A percentile compares a stretch with the other conserved stretches of the same genome.
Conservation (phyloP, 2,329 filamentous ascomycete species). For the Colletotrichum sp. region DNA sequence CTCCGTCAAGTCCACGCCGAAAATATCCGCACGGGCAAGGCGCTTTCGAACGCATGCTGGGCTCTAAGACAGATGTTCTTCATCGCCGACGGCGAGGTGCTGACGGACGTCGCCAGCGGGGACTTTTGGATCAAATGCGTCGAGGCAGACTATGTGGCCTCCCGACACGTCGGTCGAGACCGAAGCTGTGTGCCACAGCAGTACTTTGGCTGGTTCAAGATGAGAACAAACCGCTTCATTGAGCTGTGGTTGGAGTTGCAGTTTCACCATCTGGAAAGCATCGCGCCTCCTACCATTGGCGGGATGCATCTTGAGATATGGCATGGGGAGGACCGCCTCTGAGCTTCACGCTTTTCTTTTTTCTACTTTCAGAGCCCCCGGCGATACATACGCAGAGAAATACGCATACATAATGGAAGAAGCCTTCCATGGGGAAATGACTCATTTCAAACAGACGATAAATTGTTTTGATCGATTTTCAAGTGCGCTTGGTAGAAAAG, state of each 20-base stretch:
- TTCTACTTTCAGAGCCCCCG: rapidly evolving
- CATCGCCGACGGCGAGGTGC: background rate
- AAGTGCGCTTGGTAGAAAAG: too few species aligned
- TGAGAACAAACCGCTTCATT: background rate
- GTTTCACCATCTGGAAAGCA: background rate
- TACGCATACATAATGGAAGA: too few species aligned
- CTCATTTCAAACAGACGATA: rapidly evolving
- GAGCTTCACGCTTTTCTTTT: background rate
- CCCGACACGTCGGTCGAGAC: background rate
- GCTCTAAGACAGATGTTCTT: background rate
- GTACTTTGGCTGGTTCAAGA: background rate
- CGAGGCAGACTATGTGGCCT: background rate
- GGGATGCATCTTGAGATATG: background rate
- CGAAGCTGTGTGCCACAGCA: background rate
- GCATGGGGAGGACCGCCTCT: background rate
- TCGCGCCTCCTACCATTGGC: background rate
- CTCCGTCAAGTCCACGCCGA: background rate
- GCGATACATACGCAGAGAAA: background rate
- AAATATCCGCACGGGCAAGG: background rate
- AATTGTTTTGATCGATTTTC: too few species aligned
- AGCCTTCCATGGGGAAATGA: too few species aligned
- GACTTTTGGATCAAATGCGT: background rate
- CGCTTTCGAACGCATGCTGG: background rate
- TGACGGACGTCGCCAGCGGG: background rate
- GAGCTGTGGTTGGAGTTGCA: background rate